Percentiles rank a stretch among this genome's conserved stretches.
Evolutionary conservation across 2,329 filamentous ascomycete genomes (phyloP).

Genomic region (Aspergillus hiratsukae): DNA sequence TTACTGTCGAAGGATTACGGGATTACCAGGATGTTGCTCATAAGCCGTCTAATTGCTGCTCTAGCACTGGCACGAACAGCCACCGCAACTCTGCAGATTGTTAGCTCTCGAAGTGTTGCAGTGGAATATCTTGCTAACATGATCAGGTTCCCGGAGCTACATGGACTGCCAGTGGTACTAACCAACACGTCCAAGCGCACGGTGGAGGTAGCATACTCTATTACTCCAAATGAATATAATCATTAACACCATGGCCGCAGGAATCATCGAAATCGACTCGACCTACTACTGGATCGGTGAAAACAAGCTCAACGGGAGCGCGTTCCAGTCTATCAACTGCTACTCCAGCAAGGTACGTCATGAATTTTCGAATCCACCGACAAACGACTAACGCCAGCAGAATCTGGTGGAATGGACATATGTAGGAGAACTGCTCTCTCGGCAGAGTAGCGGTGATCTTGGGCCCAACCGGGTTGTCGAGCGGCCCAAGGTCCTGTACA

Average conservation of each 20-base stretch:
- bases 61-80: background rate
- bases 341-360: constrained; percentile 51
- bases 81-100: constrained; percentile 7
- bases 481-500: constrained; percentile 65
- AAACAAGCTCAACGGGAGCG: constrained; percentile 60
- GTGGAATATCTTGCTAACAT: background rate
- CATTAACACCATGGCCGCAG: background rate
- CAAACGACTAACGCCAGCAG: background rate
- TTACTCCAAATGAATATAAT: background rate
- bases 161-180: constrained; percentile 43
- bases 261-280: constrained; percentile 52
- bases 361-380: accelerated
- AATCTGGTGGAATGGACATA: constrained; percentile 62
- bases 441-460: constrained; percentile 51
- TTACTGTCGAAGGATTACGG: background rate
- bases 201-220: constrained; percentile 47
- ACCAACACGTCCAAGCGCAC: constrained; percentile 61
- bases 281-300: constrained; percentile 67
- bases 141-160: constrained; percentile 40
- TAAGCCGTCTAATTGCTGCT: background rate
- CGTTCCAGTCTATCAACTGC: constrained; percentile 64
- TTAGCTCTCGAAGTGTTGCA: background rate
- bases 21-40: background rate
- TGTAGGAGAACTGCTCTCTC: constrained; percentile 55
- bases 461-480: constrained; percentile 61